Evolutionary conservation across 2,329 filamentous ascomycete species (phyloP).

Genomic region (Fusarium tupiense): DNA sequence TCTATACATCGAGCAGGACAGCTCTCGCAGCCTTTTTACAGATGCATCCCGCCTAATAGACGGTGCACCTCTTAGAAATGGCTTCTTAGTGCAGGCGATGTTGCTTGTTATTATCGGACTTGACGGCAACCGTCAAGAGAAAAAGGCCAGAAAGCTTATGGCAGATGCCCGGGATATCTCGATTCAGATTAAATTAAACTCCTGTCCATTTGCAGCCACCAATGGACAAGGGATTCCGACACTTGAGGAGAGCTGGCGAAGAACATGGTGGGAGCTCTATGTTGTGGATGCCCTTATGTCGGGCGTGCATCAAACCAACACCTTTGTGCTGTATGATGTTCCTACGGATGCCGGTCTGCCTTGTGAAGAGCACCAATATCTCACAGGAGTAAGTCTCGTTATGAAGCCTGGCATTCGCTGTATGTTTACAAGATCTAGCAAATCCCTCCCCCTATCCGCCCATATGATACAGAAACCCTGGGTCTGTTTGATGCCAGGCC

Average conservation of each 20-base stretch:
- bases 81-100: not conserved
- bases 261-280: slow-evolving; percentile 13
- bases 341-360: not conserved
- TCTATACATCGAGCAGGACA: not conserved
- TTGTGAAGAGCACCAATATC: not conserved
- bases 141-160: not conserved
- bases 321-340: not conserved
- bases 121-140: not conserved
- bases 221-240: not conserved
- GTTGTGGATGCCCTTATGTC: slow-evolving; percentile 5
- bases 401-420: not conserved
- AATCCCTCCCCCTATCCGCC: not conserved
- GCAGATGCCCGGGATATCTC: not conserved
- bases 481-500: not conserved
- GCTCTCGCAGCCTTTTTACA: not conserved
- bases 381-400: not conserved
- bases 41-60: not conserved
- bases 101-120: slow-evolving; percentile 1
- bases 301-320: slow-evolving; percentile 6
- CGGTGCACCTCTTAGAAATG: not conserved
- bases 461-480: not conserved
- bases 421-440: not conserved
- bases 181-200: not conserved
- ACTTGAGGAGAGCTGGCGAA: slow-evolving; percentile 9
- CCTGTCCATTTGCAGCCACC: not conserved